Percentiles rank a stretch among this genome's conserved stretches.
Conservation (phyloP, 1,284 basidiomycete species). For the Cutaneotrichosporon arboriforme region DNA sequence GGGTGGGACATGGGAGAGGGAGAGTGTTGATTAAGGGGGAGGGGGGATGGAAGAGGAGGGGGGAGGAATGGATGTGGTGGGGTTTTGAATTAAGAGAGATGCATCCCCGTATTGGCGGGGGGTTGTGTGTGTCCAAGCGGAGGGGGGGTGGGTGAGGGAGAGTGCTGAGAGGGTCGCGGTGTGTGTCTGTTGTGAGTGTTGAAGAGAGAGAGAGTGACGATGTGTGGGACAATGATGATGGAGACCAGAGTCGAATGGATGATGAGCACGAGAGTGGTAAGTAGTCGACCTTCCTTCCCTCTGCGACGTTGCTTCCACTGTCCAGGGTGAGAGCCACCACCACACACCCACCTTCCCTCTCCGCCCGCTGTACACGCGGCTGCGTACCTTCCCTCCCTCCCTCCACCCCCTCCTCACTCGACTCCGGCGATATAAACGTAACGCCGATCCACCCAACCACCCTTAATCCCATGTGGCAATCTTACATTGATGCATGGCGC, state of each 20-base stretch:
- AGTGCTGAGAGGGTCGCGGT: background rate
- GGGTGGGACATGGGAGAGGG: slow-evolving; percentile 32
- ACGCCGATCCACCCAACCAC: background rate
- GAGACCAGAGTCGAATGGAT: background rate
- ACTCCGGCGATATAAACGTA: background rate
- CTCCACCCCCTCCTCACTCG: no score
- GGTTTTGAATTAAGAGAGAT: slow-evolving; percentile 8
- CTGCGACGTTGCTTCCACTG: no score
- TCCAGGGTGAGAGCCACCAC: no score
- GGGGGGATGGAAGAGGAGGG: slow-evolving; percentile 1
- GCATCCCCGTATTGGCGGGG: slow-evolving; percentile 14
- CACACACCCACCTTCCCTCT: no score
- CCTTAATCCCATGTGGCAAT: background rate
- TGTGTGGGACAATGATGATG: background rate
- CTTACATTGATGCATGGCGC: background rate
- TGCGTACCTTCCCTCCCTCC: no score
- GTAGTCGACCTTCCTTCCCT: background rate
- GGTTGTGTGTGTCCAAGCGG: slow-evolving; percentile 1
- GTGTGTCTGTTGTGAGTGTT: background rate
- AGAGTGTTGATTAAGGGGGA: background rate
- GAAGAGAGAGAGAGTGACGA: background rate
- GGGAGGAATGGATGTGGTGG: slow-evolving; percentile 8
- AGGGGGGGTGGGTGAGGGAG: background rate
- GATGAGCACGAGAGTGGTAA: background rate
- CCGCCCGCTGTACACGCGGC: no score